Percentiles rank a stretch among this genome's conserved stretches.
Conservation (phyloP, 306 rosid species). For the Citrullus colocynthis region DNA sequence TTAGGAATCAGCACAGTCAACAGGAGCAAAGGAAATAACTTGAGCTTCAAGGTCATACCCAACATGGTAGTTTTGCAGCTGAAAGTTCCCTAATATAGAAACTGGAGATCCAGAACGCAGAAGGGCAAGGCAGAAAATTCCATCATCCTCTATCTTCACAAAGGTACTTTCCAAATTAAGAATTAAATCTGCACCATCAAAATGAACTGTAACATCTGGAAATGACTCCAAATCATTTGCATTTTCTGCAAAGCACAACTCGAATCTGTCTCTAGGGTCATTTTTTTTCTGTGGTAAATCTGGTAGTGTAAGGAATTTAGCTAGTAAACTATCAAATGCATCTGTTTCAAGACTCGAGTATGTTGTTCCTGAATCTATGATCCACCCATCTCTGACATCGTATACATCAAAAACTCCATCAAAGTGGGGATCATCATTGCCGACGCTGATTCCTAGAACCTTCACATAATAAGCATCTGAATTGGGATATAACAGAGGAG, state of each 20-base stretch:
- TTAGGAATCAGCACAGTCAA: constrained; percentile 9
- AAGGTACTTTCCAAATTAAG: constrained; percentile 9
- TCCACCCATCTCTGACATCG: background rate
- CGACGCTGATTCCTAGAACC: constrained; percentile 8
- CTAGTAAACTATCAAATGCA: constrained; percentile 5
- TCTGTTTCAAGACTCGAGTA: constrained; percentile 4
- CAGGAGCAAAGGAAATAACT: constrained; percentile 16
- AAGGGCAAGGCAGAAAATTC: constrained; percentile 18
- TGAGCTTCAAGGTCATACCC: constrained; percentile 17
- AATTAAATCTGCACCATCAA: constrained; percentile 4
- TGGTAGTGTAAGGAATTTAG: background rate
- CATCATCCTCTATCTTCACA: background rate
- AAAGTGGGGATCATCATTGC: background rate
- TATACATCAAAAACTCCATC: background rate
- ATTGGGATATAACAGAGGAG: background rate
- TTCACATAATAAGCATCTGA: background rate
- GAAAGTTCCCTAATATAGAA: constrained; percentile 8
- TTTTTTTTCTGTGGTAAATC: background rate
- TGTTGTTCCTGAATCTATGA: constrained; percentile 16
- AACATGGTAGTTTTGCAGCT: constrained; percentile 9
- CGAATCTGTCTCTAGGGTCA: background rate
- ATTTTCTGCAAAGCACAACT: constrained; percentile 10
- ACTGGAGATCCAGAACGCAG: background rate
- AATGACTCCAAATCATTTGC: constrained; percentile 3
- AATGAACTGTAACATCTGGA: constrained; percentile 6